Conservation (phyloP, 192 early-diverging fungal genomes). For the Chytriomyces hyalinus region DNA sequence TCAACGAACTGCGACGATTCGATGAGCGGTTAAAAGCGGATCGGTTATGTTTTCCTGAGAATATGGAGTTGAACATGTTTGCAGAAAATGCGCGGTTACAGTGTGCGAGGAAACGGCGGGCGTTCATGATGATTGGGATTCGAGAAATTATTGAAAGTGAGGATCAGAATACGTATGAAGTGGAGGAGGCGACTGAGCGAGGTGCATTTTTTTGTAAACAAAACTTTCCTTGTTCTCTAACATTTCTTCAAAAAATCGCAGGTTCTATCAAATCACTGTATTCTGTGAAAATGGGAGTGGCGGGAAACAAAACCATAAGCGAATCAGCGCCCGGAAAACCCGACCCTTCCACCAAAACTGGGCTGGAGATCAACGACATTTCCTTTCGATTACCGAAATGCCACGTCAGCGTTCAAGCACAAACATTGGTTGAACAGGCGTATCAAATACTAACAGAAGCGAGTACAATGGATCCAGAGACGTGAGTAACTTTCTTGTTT, state of each 20-base stretch:
- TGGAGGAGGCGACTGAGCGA: conserved; percentile 43
- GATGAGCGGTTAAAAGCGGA: conserved; percentile 7
- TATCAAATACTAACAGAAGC: conserved; percentile 40
- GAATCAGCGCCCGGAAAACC: conserved; percentile 8
- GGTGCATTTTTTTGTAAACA: conserved; percentile 7
- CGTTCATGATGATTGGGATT: conserved; percentile 33
- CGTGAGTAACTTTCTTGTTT: conserved; percentile 12
- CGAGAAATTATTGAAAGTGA: conserved; percentile 46
- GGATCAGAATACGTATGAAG: conserved; percentile 49
- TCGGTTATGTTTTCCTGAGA: conserved; percentile 6
- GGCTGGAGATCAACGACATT: conserved; percentile 2
- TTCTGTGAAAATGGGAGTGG: conserved; percentile 21
- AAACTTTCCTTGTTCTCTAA: neutral
- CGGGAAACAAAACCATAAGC: conserved; percentile 2
- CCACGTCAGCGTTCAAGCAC: conserved; percentile 46
- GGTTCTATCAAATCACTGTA: conserved; percentile 24
- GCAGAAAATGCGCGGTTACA: neutral
- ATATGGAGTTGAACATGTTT: conserved; percentile 17
- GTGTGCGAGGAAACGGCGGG: conserved; percentile 28
- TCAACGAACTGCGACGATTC: conserved; percentile 6
- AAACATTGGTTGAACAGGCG: conserved; percentile 48
- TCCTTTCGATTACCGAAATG: conserved; percentile 42
- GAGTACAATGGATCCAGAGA: conserved; percentile 15
- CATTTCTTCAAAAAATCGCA: neutral
- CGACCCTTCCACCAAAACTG: conserved; percentile 22